phyloP scores from a whole-genome alignment of 306 rosid genomes.

The Glycine soja region DNA sequence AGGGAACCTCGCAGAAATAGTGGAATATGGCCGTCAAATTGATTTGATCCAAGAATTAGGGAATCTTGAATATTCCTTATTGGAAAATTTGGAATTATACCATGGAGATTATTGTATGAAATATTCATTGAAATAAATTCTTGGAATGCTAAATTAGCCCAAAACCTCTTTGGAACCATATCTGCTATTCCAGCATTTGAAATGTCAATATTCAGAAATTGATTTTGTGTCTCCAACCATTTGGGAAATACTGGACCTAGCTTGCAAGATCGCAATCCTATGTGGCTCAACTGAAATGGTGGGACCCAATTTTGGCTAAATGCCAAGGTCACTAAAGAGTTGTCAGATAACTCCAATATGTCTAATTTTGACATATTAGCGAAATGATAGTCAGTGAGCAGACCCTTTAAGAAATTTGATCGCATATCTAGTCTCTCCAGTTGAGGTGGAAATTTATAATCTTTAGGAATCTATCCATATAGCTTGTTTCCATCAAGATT shows the following conservation, averaged over 20 bases:
- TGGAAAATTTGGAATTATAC: too few species aligned
- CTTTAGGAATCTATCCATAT: neutral
- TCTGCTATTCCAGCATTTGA: too few species aligned
- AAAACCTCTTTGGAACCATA: too few species aligned
- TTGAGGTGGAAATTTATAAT: neutral
- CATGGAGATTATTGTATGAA: too few species aligned
- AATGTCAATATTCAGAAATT: too few species aligned
- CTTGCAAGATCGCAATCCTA: neutral
- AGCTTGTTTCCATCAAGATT: too few species aligned
- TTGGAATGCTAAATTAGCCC: too few species aligned
- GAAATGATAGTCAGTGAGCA: conserved; percentile 25
- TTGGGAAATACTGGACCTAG: conserved; percentile 40
- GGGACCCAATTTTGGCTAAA: conserved; percentile 18
- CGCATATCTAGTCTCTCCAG: accelerated
- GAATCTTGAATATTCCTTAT: too few species aligned
- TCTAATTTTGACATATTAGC: neutral
- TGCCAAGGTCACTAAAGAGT: neutral
- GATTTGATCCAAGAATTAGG: too few species aligned
- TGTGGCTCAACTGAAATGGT: neutral
- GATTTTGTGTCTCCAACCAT: conserved; percentile 33
- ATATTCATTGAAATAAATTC: too few species aligned
- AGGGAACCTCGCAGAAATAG: too few species aligned
- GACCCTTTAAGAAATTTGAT: conserved; percentile 30
- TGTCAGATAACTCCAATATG: accelerated
- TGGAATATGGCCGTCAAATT: too few species aligned